Evolutionary conservation across 139 green algal genomes (phyloP).

Genomic region (Closterium sp.): DNA sequence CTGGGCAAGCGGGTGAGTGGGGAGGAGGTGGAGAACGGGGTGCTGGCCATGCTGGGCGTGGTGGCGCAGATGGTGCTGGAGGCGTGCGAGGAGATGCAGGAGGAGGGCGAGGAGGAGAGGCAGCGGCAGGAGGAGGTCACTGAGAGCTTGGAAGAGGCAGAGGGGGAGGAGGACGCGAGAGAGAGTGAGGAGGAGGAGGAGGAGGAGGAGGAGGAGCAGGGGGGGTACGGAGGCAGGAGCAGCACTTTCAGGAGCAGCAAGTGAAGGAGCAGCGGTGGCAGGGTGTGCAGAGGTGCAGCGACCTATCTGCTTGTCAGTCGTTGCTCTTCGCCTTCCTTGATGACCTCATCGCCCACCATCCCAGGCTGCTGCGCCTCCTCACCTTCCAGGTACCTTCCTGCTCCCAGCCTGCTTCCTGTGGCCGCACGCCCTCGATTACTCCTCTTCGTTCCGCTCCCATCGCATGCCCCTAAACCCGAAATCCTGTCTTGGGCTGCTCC

Average conservation of each 20-base stretch:
- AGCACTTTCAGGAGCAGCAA: too few species aligned
- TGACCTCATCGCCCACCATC: background rate
- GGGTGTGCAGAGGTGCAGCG: background rate
- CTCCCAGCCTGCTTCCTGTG: background rate
- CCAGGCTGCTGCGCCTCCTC: background rate
- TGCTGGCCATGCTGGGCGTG: background rate
- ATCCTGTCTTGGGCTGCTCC: too few species aligned
- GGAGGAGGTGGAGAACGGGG: too few species aligned
- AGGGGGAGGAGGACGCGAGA: background rate
- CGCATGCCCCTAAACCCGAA: background rate
- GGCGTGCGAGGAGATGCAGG: background rate
- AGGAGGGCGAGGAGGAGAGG: too few species aligned
- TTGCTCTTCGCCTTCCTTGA: background rate
- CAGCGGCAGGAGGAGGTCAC: too few species aligned
- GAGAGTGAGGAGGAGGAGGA: too few species aligned
- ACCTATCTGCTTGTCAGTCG: background rate
- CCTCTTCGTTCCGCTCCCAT: too few species aligned
- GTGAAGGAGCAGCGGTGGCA: too few species aligned
- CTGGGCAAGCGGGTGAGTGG: background rate
- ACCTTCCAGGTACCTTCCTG: background rate
- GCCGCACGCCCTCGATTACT: background rate
- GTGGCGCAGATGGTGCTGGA: background rate
- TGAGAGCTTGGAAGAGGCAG: background rate
- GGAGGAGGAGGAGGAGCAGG: too few species aligned
- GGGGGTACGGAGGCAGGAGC: too few species aligned